A percentile compares a stretch with the other conserved stretches of the same genome.
phyloP scores from a whole-genome alignment of 352 stramenopile species.

The Globisporangium perplexum region DNA sequence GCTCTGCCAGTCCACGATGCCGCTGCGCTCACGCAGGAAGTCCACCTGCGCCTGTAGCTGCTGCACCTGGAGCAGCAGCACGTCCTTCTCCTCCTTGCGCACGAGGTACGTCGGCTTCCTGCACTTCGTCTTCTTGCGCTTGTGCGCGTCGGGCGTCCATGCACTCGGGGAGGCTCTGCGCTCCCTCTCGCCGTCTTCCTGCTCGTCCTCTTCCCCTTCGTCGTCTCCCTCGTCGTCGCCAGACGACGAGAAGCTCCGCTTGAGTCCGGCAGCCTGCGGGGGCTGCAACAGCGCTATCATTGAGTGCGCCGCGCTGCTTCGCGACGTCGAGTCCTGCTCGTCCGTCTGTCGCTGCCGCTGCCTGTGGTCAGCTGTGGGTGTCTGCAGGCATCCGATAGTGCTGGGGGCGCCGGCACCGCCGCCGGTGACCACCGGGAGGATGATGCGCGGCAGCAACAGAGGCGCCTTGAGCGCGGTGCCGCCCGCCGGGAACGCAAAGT shows the following conservation, averaged over 20 bases:
- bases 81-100: slow-evolving; percentile 41
- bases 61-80: slow-evolving; percentile 28
- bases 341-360: neutral
- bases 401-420: neutral
- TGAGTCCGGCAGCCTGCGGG: neutral
- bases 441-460: neutral
- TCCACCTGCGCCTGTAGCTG: slow-evolving; percentile 32
- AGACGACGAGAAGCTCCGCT: slow-evolving; percentile 1
- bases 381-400: neutral
- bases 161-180: neutral
- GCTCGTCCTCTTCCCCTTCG: neutral
- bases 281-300: neutral
- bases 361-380: neutral
- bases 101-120: slow-evolving; percentile 47
- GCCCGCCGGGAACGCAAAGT: neutral
- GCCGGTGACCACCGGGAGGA: neutral
- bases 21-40: slow-evolving; percentile 24
- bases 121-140: slow-evolving; percentile 21
- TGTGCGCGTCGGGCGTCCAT: slow-evolving; percentile 5
- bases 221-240: neutral
- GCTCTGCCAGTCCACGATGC: slow-evolving; percentile 11
- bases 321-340: neutral
- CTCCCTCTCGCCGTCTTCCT: neutral
- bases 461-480: neutral
- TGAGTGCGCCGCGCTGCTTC: neutral